Evolutionary conservation across 352 stramenopile genomes (phyloP).

Genomic region (Phytophthora nicotianae): DNA sequence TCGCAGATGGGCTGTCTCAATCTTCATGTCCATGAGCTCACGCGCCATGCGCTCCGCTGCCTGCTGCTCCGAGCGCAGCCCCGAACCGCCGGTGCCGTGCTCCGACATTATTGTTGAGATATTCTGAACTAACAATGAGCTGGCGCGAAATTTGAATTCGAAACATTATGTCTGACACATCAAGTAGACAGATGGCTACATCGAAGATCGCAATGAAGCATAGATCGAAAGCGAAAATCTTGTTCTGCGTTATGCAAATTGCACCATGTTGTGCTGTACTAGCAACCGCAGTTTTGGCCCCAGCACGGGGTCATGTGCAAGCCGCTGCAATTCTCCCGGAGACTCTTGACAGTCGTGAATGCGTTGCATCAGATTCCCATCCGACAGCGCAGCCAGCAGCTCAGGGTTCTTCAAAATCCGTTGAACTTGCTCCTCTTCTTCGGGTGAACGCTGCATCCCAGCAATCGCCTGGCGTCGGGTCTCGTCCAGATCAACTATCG

Average conservation of each 20-base stretch:
- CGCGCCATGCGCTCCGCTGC: constrained; percentile 62
- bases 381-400: constrained; percentile 63
- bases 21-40: constrained; percentile 87
- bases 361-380: constrained; percentile 60
- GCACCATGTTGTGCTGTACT: constrained; percentile 60
- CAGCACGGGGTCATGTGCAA: constrained; percentile 47
- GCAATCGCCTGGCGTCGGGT: constrained; percentile 57
- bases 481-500: constrained; percentile 70
- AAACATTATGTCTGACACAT: constrained; percentile 1
- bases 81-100: constrained; percentile 8
- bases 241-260: constrained; percentile 42
- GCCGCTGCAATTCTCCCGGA: constrained; percentile 42
- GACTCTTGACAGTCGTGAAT: constrained; percentile 51
- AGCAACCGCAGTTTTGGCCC: constrained; percentile 64
- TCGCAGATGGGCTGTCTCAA: constrained; percentile 79
- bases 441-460: constrained; percentile 55
- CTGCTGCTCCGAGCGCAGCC: constrained; percentile 54
- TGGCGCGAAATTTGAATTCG: background rate
- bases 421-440: constrained; percentile 77
- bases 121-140: background rate
- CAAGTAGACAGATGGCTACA: background rate
- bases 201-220: too few relatives aligned
- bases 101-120: constrained; percentile 13
- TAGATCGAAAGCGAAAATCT: background rate
- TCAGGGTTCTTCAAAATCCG: constrained; percentile 67